Conservation (phyloP, 164 flowering plant genomes). For the Malania oleifera region DNA sequence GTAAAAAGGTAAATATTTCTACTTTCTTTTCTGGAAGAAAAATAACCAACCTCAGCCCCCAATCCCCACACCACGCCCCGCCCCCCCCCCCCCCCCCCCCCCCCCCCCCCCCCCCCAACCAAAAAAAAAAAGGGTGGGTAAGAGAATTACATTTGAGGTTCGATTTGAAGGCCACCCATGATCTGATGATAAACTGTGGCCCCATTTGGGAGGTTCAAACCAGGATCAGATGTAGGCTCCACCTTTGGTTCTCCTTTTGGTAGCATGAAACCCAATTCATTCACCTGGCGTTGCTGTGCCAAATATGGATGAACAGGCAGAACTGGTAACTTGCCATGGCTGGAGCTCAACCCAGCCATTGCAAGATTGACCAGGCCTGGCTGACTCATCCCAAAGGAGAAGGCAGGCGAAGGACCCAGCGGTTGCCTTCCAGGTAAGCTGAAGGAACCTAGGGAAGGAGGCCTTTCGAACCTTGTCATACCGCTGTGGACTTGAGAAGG, state of each 20-base stretch:
- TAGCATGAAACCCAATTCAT: constrained; percentile 49
- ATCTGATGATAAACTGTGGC: constrained; percentile 54
- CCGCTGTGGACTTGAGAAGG: constrained; percentile 40
- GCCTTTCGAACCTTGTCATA: constrained; percentile 45
- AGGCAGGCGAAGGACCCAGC: constrained; percentile 39
- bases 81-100: no score
- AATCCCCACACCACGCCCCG: no score
- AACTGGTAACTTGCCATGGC: constrained; percentile 37
- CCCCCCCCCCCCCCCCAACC: no score
- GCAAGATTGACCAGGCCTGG: constrained; percentile 39
- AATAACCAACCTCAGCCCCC: no score
- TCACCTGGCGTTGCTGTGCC: constrained; percentile 41
- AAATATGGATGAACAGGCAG: constrained; percentile 42
- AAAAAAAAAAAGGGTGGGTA: background rate
- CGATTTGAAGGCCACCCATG: constrained; percentile 62
- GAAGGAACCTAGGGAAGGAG: constrained; percentile 33
- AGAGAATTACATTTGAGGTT: constrained; percentile 44
- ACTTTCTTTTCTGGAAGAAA: background rate
- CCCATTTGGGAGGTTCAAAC: constrained; percentile 33
- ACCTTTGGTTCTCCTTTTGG: constrained; percentile 61
- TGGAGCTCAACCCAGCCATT: constrained; percentile 48
- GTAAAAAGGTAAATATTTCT: no score
- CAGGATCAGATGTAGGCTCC: constrained; percentile 52
- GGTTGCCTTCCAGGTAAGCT: constrained; percentile 46
- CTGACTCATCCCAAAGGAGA: constrained; percentile 55